Conservation (phyloP, 1,284 basidiomycete species). For the Ustilago shanxiensis region DNA sequence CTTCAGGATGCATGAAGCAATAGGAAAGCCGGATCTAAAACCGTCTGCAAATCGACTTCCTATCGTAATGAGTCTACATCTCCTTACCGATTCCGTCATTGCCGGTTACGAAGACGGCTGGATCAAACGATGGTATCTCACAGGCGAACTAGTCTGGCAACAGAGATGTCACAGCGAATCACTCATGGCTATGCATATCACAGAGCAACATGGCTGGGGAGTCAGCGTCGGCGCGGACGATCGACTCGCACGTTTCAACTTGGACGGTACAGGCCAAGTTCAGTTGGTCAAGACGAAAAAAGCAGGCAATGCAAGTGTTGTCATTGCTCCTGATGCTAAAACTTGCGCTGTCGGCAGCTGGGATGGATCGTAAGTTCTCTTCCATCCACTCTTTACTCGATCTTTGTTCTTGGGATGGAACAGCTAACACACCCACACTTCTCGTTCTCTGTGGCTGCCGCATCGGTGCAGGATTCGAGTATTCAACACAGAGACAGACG, state of each 20-base stretch:
- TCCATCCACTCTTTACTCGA: not conserved
- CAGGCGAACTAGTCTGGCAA: conserved; percentile 16
- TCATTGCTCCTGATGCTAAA: conserved; percentile 22
- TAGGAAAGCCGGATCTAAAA: conserved; percentile 67
- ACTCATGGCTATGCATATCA: conserved; percentile 29
- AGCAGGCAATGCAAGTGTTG: conserved; percentile 29
- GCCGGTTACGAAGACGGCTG: conserved; percentile 85
- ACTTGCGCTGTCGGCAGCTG: conserved; percentile 35
- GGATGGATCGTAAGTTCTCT: conserved; percentile 45
- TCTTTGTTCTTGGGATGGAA: not conserved
- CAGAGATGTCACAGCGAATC: conserved; percentile 32
- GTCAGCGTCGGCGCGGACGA: conserved; percentile 51
- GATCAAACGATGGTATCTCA: conserved; percentile 70
- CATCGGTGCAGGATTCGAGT: conserved; percentile 17
- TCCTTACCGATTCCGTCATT: conserved; percentile 74
- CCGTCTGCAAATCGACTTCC: conserved; percentile 64
- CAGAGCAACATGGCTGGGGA: not conserved
- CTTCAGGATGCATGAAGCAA: conserved; percentile 81
- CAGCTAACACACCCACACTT: not conserved
- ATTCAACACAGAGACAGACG: conserved; percentile 1
- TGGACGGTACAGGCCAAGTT: not conserved
- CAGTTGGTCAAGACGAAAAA: conserved; percentile 12
- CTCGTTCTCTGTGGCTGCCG: not conserved
- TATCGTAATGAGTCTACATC: conserved; percentile 85
- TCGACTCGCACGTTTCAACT: conserved; percentile 29